Conservation (phyloP, 2,329 filamentous ascomycete genomes). For the Penicillium sp. region DNA sequence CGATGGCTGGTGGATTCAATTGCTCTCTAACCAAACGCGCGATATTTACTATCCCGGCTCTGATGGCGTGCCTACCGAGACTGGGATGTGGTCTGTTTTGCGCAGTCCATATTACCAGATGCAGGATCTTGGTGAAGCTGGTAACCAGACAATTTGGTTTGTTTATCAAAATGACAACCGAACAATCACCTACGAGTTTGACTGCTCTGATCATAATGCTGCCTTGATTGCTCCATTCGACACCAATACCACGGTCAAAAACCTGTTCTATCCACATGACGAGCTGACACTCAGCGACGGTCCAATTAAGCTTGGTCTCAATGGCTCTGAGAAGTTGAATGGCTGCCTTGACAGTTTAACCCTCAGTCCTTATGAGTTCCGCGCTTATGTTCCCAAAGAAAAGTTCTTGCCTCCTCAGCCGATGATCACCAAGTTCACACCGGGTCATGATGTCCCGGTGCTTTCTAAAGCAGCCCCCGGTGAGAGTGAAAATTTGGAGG, state of each 20-base stretch:
- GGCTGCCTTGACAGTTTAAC: constrained; percentile 53
- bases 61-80: constrained; percentile 49
- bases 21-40: constrained; percentile 53
- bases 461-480: constrained; percentile 43
- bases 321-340: constrained; percentile 44
- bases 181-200: constrained; percentile 51
- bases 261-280: constrained; percentile 58
- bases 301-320: constrained; percentile 43
- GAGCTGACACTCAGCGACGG: constrained; percentile 49
- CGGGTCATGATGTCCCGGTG: constrained; percentile 56
- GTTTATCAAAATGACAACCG: constrained; percentile 45
- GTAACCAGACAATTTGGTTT: constrained; percentile 45
- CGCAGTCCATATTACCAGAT: constrained; percentile 47
- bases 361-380: constrained; percentile 53
- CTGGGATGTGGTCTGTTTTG: constrained; percentile 56
- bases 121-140: constrained; percentile 47
- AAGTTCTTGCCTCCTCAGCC: constrained; percentile 50
- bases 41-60: constrained; percentile 50
- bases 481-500: constrained; percentile 42
- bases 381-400: constrained; percentile 53
- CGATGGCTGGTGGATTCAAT: constrained; percentile 52
- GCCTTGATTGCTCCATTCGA: constrained; percentile 55
- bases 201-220: constrained; percentile 48
- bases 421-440: constrained; percentile 55
- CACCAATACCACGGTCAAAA: constrained; percentile 52